These are phyloP conservation scores for Polychytrium aggregatum DNA, from an alignment of 192 early-diverging fungal species.

Conservation along the genomic window DNA sequence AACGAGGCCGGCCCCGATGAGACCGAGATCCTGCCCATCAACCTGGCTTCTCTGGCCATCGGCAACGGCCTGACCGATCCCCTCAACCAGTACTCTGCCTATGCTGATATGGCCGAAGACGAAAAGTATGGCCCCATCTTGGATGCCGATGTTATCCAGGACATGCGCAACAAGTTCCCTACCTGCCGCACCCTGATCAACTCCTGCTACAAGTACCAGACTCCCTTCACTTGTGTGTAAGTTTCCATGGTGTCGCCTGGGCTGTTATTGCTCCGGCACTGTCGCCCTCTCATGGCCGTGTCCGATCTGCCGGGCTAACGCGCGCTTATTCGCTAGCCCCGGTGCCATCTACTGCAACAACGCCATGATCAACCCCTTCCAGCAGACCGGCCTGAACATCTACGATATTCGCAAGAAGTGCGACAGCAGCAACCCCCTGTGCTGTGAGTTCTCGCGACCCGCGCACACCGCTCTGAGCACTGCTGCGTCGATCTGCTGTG, in stretches of 20 bases:
- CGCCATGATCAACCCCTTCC: slow-evolving; percentile 65
- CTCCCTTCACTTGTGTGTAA: slow-evolving; percentile 59
- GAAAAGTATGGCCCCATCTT: slow-evolving; percentile 59
- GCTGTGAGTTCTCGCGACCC: no score
- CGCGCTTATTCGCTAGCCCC: no score
- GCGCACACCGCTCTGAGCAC: no score
- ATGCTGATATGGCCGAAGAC: slow-evolving; percentile 41
- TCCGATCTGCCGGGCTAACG: no score
- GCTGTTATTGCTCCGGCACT: background rate
- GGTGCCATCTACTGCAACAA: slow-evolving; percentile 77
- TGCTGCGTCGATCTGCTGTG: no score
- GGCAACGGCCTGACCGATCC: slow-evolving; percentile 91
- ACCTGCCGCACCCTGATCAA: slow-evolving; percentile 65
- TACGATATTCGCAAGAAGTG: slow-evolving; percentile 91
- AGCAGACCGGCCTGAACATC: slow-evolving; percentile 73
- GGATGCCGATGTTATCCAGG: slow-evolving; percentile 48
- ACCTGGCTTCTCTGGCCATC: slow-evolving; percentile 66
- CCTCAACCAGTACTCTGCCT: slow-evolving; percentile 78
- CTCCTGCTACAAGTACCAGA: slow-evolving; percentile 77
- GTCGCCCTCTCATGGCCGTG: no score
- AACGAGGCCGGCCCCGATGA: slow-evolving; percentile 28
- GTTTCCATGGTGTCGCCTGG: slow-evolving; percentile 2
- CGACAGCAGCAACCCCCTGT: slow-evolving; percentile 64
- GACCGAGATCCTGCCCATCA: slow-evolving; percentile 32
- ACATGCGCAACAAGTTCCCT: slow-evolving; percentile 63